Evolutionary conservation across 2,329 filamentous ascomycete species (phyloP).

Genomic region (Thelonectria discophora): DNA sequence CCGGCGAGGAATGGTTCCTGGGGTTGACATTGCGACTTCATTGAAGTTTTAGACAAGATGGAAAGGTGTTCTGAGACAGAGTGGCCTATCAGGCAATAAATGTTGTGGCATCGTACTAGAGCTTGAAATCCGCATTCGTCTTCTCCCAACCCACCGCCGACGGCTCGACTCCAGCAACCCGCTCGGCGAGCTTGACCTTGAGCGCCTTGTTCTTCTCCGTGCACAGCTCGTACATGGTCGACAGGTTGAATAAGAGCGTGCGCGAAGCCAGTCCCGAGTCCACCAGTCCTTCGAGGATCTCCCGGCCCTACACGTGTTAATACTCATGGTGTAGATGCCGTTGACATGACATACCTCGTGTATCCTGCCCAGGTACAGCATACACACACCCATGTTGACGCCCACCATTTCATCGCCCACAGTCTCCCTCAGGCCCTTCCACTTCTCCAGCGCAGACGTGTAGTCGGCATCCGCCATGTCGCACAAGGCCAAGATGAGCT

Average conservation of each 20-base stretch:
- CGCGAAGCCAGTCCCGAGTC: conserved; percentile 73
- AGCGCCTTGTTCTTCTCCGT: conserved; percentile 76
- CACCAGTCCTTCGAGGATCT: conserved; percentile 72
- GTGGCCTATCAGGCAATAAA: background rate
- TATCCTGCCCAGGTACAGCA: conserved; percentile 83
- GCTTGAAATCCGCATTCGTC: conserved; percentile 78
- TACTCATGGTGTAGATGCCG: conserved; percentile 14
- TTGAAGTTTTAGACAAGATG: too few relatives aligned
- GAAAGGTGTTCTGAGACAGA: background rate
- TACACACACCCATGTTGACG: conserved; percentile 85
- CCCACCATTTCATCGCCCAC: conserved; percentile 72
- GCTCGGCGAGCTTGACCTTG: conserved; percentile 77
- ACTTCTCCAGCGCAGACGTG: conserved; percentile 67
- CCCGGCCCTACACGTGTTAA: conserved; percentile 64
- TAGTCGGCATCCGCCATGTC: conserved; percentile 83
- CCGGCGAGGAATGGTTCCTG: background rate
- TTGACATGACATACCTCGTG: conserved; percentile 63
- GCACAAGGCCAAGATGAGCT: conserved; percentile 72
- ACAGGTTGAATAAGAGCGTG: conserved; percentile 86
- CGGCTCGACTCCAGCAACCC: conserved; percentile 68
- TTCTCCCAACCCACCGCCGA: conserved; percentile 73
- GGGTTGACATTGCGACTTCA: too few relatives aligned
- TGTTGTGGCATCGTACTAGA: conserved; percentile 53
- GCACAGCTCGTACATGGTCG: conserved; percentile 91
- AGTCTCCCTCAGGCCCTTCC: conserved; percentile 60